Percentiles rank a stretch among this genome's conserved stretches.
phyloP scores from a whole-genome alignment of 2,329 filamentous ascomycete genomes.

The Neonectria coccinea region DNA sequence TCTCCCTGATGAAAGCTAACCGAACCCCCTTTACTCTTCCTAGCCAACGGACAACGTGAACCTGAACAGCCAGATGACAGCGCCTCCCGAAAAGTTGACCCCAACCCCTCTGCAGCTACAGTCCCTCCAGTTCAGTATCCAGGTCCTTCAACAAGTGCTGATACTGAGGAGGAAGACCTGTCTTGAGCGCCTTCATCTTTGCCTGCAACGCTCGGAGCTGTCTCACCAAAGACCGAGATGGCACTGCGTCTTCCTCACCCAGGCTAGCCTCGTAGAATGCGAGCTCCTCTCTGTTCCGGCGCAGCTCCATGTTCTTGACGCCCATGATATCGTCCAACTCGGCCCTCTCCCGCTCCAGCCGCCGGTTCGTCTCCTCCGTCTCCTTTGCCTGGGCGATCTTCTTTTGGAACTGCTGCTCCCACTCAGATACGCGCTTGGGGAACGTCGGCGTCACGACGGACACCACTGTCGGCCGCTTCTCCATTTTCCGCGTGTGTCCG shows the following conservation, averaged over 20 bases:
- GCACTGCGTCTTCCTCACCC: conserved; percentile 3
- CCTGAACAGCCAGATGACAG: not conserved
- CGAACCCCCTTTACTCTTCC: not conserved
- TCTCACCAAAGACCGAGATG: conserved; percentile 17
- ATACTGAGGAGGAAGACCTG: conserved; percentile 27
- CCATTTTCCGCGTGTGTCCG: conserved; percentile 58
- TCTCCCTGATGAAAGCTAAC: not conserved
- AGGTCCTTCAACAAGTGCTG: conserved; percentile 10
- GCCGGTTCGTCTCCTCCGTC: conserved; percentile 32
- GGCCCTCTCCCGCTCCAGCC: conserved; percentile 38
- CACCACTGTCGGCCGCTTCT: conserved; percentile 56
- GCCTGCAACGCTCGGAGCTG: conserved; percentile 25
- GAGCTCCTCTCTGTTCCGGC: conserved; percentile 32
- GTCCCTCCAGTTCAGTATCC: not conserved
- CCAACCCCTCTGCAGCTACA: not conserved
- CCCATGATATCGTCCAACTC: conserved; percentile 37
- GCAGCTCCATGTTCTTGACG: conserved; percentile 38
- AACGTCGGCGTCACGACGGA: conserved; percentile 47
- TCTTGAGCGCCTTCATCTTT: conserved; percentile 34
- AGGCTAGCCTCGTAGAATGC: conserved; percentile 34
- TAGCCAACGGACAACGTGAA: not conserved
- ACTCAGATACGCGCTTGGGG: conserved; percentile 50
- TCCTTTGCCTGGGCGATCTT: conserved; percentile 40
- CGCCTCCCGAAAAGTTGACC: not conserved
- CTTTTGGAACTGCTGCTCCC: conserved; percentile 42